Conservation (phyloP, 2,329 filamentous ascomycete genomes). For the Aspergillus transmontanensis region DNA sequence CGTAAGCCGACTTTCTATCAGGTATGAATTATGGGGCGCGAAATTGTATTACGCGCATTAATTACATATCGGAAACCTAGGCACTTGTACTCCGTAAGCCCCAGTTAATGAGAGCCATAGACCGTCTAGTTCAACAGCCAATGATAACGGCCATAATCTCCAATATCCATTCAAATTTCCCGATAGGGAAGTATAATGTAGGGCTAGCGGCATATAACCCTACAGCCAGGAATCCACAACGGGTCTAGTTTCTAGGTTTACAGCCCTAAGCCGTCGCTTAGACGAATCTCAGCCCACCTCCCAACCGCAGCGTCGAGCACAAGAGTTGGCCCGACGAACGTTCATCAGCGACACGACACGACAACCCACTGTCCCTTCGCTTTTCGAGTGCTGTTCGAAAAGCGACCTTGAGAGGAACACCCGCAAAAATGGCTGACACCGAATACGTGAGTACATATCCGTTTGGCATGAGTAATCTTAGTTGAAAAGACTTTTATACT, state of each 20-base stretch:
- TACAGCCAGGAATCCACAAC: slow-evolving; percentile 20
- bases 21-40: neutral
- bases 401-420: slow-evolving; percentile 47
- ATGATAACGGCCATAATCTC: slow-evolving; percentile 1
- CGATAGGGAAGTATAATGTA: slow-evolving; percentile 6
- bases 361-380: slow-evolving; percentile 45
- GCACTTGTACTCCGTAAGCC: neutral
- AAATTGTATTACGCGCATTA: neutral
- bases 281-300: slow-evolving; percentile 44
- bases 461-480: neutral
- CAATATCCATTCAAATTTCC: neutral
- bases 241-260: slow-evolving; percentile 42
- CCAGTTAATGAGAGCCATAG: neutral
- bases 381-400: slow-evolving; percentile 50
- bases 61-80: neutral
- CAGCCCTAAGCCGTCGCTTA: slow-evolving; percentile 47
- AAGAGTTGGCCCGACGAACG: slow-evolving; percentile 29
- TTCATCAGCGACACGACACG: slow-evolving; percentile 41
- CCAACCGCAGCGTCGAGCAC: slow-evolving; percentile 31
- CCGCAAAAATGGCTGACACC: slow-evolving; percentile 80
- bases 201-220: slow-evolving; percentile 13
- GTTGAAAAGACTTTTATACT: slow-evolving; percentile 32
- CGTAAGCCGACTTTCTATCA: neutral
- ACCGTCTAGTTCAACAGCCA: neutral
- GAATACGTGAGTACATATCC: slow-evolving; percentile 72